A percentile compares a stretch with the other conserved stretches of the same genome.
Evolutionary conservation across 345 rosid species (phyloP).

Genomic region (Erucastrum elatum): DNA sequence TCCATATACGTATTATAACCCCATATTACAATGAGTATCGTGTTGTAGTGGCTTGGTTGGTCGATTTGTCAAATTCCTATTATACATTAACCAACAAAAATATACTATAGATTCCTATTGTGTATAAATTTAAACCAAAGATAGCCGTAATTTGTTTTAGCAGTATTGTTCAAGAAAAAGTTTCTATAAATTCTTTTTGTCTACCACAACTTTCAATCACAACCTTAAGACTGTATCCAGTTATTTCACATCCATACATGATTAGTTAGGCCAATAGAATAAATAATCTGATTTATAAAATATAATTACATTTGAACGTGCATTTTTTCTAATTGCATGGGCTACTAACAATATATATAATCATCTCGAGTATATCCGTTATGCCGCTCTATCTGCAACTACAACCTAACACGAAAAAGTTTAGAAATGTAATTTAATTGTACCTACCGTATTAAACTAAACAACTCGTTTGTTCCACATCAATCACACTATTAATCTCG

Average conservation of each 20-base stretch:
- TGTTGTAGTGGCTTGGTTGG: background rate
- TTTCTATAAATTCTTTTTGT: background rate
- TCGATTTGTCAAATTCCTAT: background rate
- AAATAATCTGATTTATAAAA: background rate
- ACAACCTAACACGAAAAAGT: background rate
- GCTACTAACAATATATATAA: background rate
- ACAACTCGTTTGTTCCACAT: background rate
- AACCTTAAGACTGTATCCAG: background rate
- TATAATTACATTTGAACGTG: background rate
- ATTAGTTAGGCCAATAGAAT: background rate
- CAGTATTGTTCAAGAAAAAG: background rate
- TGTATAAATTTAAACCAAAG: background rate
- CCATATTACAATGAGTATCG: background rate
- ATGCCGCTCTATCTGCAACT: background rate
- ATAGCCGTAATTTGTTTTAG: background rate
- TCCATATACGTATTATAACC: background rate
- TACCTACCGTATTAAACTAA: conserved; percentile 6
- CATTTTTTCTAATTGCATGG: background rate
- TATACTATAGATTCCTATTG: background rate
- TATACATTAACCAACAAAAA: background rate
- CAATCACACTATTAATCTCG: conserved; percentile 17
- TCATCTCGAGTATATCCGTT: background rate
- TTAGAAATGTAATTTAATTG: background rate
- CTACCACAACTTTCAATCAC: background rate
- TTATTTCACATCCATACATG: background rate